Conservation (phyloP, 768 basidiomycete species). For the Boletus pseudopeckii region DNA sequence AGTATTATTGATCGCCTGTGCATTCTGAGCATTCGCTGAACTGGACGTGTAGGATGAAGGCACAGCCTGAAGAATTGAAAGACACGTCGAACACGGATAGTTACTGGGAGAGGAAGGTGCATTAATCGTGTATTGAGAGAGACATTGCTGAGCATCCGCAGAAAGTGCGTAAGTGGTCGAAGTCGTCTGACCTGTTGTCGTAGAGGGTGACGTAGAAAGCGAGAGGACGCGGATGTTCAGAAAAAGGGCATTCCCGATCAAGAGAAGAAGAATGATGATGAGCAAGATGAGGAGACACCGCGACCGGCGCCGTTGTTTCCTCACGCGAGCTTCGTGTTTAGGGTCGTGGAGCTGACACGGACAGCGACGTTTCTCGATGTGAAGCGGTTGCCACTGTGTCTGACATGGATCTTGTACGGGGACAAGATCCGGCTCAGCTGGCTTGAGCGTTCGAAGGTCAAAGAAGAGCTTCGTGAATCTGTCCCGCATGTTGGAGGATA, state of each 20-base stretch:
- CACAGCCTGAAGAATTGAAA: constrained; percentile 38
- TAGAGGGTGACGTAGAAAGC: constrained; percentile 11
- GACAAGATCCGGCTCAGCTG: constrained; percentile 22
- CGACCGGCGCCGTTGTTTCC: constrained; percentile 31
- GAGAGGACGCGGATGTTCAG: constrained; percentile 36
- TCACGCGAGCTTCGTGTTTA: constrained; percentile 17
- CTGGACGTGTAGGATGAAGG: constrained; percentile 32
- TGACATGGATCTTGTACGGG: constrained; percentile 24
- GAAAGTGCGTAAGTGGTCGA: constrained; percentile 34
- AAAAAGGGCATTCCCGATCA: constrained; percentile 40
- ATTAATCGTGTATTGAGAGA: constrained; percentile 43
- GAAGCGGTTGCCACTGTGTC: constrained; percentile 38
- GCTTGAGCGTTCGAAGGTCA: constrained; percentile 31
- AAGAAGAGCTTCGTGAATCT: constrained; percentile 34
- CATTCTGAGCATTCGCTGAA: constrained; percentile 32
- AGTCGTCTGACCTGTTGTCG: constrained; percentile 16
- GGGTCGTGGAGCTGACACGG: constrained; percentile 24
- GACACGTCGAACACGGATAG: constrained; percentile 47
- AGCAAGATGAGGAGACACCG: constrained; percentile 32
- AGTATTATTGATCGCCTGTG: constrained; percentile 33
- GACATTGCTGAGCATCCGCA: constrained; percentile 40
- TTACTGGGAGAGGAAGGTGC: constrained; percentile 40
- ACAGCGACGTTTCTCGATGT: constrained; percentile 35
- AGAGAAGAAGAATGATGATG: constrained; percentile 39
- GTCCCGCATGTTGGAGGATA: constrained; percentile 27